Evolutionary conservation across 2,329 filamentous ascomycete genomes (phyloP).

Genomic region (Penicillium sp.): DNA sequence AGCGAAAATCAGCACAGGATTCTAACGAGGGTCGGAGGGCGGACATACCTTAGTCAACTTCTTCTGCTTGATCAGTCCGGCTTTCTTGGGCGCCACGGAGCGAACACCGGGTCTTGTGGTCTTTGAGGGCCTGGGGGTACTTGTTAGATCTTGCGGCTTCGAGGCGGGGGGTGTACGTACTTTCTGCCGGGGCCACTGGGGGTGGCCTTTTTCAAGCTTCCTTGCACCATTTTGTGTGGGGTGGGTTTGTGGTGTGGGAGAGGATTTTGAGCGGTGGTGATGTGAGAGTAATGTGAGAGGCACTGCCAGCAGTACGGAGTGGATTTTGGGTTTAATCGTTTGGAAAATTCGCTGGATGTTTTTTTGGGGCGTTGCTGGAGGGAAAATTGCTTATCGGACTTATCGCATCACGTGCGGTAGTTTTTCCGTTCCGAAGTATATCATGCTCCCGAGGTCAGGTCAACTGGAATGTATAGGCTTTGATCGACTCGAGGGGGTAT

Average conservation of each 20-base stretch:
- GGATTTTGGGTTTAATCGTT: background rate
- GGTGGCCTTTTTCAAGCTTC: conserved; percentile 48
- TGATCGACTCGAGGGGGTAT: too few species aligned
- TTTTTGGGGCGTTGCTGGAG: conserved; percentile 9
- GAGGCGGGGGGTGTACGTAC: conserved; percentile 7
- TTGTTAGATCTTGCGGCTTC: background rate
- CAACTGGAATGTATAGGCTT: too few species aligned
- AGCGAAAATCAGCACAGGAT: background rate
- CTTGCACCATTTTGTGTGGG: conserved; percentile 48
- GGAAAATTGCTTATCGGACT: conserved; percentile 14
- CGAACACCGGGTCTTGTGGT: conserved; percentile 61
- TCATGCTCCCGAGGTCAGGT: too few species aligned
- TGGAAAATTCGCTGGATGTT: conserved; percentile 1
- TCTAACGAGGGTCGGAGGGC: background rate
- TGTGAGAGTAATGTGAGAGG: background rate
- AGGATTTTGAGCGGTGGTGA: background rate
- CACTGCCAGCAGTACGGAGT: conserved; percentile 24
- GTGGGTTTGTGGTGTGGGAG: background rate
- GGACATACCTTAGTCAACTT: conserved; percentile 62
- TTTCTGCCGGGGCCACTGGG: conserved; percentile 42
- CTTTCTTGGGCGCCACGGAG: conserved; percentile 68
- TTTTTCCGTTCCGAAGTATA: conserved; percentile 11
- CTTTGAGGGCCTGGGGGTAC: conserved; percentile 29
- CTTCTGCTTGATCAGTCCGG: conserved; percentile 59
- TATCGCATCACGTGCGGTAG: conserved; percentile 6